Evolutionary conservation across 1,284 basidiomycete genomes (phyloP), one percentile per base, ranked within the genome.

Genomic region (Cryptococcus maquisensis): DNA sequence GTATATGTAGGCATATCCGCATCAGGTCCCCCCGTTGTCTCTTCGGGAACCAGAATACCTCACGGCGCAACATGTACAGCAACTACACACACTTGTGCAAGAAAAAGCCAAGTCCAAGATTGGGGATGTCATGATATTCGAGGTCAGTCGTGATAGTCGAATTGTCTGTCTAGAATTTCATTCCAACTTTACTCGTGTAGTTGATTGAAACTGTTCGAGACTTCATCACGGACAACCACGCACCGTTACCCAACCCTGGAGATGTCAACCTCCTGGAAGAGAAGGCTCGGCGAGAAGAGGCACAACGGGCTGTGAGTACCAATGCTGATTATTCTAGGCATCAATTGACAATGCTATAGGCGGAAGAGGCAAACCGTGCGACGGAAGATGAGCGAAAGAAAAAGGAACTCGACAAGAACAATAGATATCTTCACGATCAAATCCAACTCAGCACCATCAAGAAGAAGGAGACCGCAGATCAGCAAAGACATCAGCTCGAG

Each of bases 261-360:
- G 69, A 67, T 39, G 72, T 69, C 7, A 73, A 68, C 13, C 56
- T 77, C 28, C 70, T 75, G 68, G 76, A 75, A 42, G 69, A 74
- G 60, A 74, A 71, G 62, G 72, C 73, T 4, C 57, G 68, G 28
- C 57, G 76, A 32, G 76, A 76, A 50, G 72, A 74, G 24, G 73
- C 71, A 15, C 60, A 75, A 52, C 51, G 63, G 56, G 69, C 70
- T 4, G 76, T 76, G 48, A 62, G 72, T 68, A 4, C 4, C 5
- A n/a, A 3, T 24, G 12, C 23, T 9, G 23, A 20, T 13, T 24
- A 36, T 24, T 37, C 7, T 48, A 21, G 24, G 42, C 40, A 15
- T 21, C 15, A 12, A n/a, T 54, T 55, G 37, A 58, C 40, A 21
- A 36, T 15, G 16, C 12, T 41, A n/a, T 50, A 70, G 70, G 67